Conservation (phyloP, 2,329 filamentous ascomycete species). For the Botryotinia narcissicola region DNA sequence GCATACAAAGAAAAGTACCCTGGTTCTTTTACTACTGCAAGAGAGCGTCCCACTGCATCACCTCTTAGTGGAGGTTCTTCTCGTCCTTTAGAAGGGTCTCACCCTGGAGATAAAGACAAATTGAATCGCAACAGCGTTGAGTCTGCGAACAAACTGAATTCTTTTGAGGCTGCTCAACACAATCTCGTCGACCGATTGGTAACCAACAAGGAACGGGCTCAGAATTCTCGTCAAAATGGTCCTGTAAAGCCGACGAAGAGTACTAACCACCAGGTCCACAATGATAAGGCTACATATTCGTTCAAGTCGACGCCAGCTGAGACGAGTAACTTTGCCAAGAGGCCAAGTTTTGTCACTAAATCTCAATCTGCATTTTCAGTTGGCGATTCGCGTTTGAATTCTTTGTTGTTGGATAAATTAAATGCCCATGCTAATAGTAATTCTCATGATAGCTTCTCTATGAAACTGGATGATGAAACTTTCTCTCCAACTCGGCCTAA, state of each 20-base stretch:
- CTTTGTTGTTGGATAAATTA: constrained; percentile 19
- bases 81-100: constrained; percentile 28
- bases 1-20: constrained; percentile 23
- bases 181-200: constrained; percentile 31
- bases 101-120: constrained; percentile 25
- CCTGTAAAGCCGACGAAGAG: constrained; percentile 2
- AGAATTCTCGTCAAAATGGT: constrained; percentile 7
- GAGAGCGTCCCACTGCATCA: constrained; percentile 20
- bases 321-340: constrained; percentile 27
- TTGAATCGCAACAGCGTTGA: not conserved
- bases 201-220: constrained; percentile 26
- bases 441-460: constrained; percentile 40
- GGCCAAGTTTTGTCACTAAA: constrained; percentile 21
- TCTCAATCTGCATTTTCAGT: constrained; percentile 21
- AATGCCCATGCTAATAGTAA: constrained; percentile 29
- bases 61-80: constrained; percentile 36
- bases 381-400: constrained; percentile 19
- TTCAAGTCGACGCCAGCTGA: constrained; percentile 20
- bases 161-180: constrained; percentile 32
- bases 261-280: not conserved
- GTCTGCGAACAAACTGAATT: constrained; percentile 25
- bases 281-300: constrained; percentile 15
- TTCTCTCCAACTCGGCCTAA: constrained; percentile 41
- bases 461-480: constrained; percentile 46
- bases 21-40: constrained; percentile 17